Evolutionary conservation across 306 rosid genomes (phyloP), one percentile per base, ranked within the genome.

Genomic region (Gleditsia sinensis): DNA sequence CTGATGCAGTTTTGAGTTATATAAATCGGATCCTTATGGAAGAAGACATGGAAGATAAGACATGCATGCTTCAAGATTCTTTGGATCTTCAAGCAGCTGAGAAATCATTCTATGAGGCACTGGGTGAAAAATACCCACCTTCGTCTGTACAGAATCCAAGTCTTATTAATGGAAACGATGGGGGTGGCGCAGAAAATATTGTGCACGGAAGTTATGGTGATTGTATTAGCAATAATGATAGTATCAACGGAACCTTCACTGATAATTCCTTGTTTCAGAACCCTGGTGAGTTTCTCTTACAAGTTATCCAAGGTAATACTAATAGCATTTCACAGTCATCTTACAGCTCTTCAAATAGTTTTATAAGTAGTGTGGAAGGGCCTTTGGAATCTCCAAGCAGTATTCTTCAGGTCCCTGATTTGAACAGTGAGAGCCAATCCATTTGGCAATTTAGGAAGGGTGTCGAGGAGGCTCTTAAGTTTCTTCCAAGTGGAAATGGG

Each of bases 11-110:
- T 81, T 87, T 95, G 86, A 72, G 75, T 8, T 95, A 86, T 83
- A 95, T 95, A 55, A 90, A 62, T 83, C 95, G 90, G 84, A 95
- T 92, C 71, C 99, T 95, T 17, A 95, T 95, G 99, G 98, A 95
- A 71, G 98, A 92, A 80, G 99, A 92, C 69, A 76, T 90, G 87
- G 99, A 92, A 75, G 99, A 90, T 46, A 92, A 84, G 85, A 81
- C 88, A 37, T 88, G 95, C 71, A 88, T 87, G 93, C 90, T 86
- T 74, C 93, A 92, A 74, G 97, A 90, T 78, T 94, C 99, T 74
- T 80, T 92, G 79, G 98, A 92, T 81, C 96, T 94, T 86, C 96
- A 92, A 66, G 91, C 89, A 16, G 97, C 99, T 2, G 99, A 92
- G 86, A 90, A 84, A 83, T 78, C 98, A 1, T 87, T 95, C 58